These are phyloP conservation scores for Lachnellula suecica DNA, from an alignment of 2,329 filamentous ascomycete species.

Conservation along the genomic window DNA sequence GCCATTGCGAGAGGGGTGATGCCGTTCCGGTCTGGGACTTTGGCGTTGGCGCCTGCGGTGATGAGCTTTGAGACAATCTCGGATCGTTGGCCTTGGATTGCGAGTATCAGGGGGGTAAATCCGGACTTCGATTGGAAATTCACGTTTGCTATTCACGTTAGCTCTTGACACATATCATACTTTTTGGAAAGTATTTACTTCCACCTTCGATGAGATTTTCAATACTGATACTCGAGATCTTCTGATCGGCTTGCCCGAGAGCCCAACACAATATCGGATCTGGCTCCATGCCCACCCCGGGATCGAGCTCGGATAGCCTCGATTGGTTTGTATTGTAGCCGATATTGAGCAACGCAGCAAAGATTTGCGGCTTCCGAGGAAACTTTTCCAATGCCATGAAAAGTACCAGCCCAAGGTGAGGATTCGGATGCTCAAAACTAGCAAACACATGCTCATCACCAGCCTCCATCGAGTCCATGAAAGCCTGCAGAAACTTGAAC, in stretches of 20 bases:
- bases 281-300: slow-evolving; percentile 39
- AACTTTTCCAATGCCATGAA: slow-evolving; percentile 54
- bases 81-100: slow-evolving; percentile 10
- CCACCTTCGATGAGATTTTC: slow-evolving; percentile 51
- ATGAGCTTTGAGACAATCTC: slow-evolving; percentile 43
- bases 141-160: slow-evolving; percentile 14
- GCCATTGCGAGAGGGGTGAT: slow-evolving; percentile 60
- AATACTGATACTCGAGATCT: slow-evolving; percentile 58
- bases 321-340: slow-evolving; percentile 47
- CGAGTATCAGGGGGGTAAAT: slow-evolving; percentile 15
- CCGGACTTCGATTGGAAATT: slow-evolving; percentile 13
- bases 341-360: slow-evolving; percentile 52
- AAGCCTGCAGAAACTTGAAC: slow-evolving; percentile 50
- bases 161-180: not conserved
- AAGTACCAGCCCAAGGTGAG: slow-evolving; percentile 44
- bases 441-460: slow-evolving; percentile 44
- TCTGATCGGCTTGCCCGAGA: slow-evolving; percentile 63
- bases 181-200: slow-evolving; percentile 21
- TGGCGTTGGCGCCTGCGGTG: slow-evolving; percentile 58
- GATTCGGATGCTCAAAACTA: slow-evolving; percentile 47
- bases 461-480: slow-evolving; percentile 54
- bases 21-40: slow-evolving; percentile 55
- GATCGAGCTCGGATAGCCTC: not conserved
- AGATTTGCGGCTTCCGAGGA: slow-evolving; percentile 51
- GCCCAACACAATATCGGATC: slow-evolving; percentile 61